Conservation (phyloP, 306 rosid species). For the Trichosanthes truncata region DNA sequence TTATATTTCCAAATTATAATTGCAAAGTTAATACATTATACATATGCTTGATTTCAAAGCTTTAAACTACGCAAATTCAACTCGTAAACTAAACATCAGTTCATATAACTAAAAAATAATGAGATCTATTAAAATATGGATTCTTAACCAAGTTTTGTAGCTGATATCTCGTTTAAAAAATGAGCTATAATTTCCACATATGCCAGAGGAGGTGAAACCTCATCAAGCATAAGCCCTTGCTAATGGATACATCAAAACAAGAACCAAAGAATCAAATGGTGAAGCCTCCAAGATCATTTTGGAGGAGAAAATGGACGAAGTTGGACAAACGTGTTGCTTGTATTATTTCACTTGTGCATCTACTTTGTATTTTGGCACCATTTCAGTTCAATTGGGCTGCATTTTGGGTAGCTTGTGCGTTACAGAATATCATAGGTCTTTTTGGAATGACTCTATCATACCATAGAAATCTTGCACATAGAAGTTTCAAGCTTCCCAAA, state of each 20-base stretch:
- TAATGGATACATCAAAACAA: neutral
- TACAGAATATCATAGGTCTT: slow-evolving; percentile 53
- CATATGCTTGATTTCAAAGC: no score
- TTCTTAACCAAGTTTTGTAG: neutral
- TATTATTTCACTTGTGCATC: slow-evolving; percentile 50
- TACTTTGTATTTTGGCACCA: slow-evolving; percentile 59
- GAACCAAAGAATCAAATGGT: neutral
- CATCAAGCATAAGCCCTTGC: no score
- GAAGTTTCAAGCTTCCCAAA: slow-evolving; percentile 75
- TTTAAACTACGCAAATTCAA: no score
- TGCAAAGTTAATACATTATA: no score
- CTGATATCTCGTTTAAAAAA: neutral
- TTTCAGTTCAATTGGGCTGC: slow-evolving; percentile 64
- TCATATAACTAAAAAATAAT: neutral
- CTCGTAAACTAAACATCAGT: no score
- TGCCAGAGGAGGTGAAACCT: neutral
- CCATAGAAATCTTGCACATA: slow-evolving; percentile 77
- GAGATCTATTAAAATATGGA: neutral
- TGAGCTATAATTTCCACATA: no score
- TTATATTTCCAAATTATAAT: no score
- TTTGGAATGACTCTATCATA: slow-evolving; percentile 65
- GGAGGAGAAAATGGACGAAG: slow-evolving; percentile 4
- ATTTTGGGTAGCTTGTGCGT: slow-evolving; percentile 37
- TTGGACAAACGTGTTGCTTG: slow-evolving; percentile 41
- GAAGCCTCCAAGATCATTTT: neutral